Percentiles rank a stretch among this genome's conserved stretches.
These are phyloP conservation scores for Backusella sp. DNA, from an alignment of 192 early-diverging fungal species.

Conservation along the genomic window DNA sequence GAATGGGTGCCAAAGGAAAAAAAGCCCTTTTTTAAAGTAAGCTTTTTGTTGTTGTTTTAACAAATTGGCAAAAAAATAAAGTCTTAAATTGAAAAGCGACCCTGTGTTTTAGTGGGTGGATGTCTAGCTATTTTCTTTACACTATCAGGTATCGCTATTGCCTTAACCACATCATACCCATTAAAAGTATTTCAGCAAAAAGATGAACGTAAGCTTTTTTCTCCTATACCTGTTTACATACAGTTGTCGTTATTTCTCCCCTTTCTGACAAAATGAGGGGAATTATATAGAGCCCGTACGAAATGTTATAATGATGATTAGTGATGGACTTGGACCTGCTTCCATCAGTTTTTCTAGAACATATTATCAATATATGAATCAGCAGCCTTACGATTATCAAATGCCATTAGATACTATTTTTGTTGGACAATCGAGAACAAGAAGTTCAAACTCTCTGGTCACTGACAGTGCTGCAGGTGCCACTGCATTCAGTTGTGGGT, in stretches of 20 bases:
- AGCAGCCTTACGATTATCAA: constrained; percentile 51
- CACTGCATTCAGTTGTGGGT: constrained; percentile 89
- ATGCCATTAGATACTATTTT: constrained; percentile 67
- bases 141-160: neutral
- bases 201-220: neutral
- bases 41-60: neutral
- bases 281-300: neutral
- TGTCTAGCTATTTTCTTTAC: neutral
- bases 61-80: neutral
- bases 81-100: neutral
- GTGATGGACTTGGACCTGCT: constrained; percentile 94
- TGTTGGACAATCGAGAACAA: constrained; percentile 90
- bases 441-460: constrained; percentile 75
- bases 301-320: constrained; percentile 87
- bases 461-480: constrained; percentile 98
- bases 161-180: neutral
- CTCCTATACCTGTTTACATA: neutral
- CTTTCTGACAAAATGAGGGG: neutral
- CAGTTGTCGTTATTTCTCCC: neutral
- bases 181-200: neutral
- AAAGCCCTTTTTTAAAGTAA: constrained; percentile 10
- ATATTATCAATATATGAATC: constrained; percentile 68
- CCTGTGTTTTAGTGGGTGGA: neutral
- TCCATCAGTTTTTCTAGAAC: constrained; percentile 87
- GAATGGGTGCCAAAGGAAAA: constrained; percentile 10